A percentile compares a stretch with the other conserved stretches of the same genome.
Evolutionary conservation across 2,329 filamentous ascomycete species (phyloP).

Genomic region (Samsoniella hepiali): DNA sequence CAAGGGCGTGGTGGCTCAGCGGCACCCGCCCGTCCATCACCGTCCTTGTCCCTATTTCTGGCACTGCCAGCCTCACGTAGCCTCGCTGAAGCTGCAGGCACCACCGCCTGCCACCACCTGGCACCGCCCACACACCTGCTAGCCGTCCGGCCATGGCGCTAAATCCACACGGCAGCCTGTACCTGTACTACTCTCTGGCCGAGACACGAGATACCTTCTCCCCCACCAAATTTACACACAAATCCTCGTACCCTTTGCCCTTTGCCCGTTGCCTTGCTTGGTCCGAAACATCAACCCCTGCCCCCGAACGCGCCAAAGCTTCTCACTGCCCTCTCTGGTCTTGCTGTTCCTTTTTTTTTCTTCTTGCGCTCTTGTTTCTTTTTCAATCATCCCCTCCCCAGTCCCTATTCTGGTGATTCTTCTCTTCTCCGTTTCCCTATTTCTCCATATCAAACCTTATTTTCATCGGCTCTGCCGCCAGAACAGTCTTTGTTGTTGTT

Average conservation of each 20-base stretch:
- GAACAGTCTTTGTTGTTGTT: conserved; percentile 4
- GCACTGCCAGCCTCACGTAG: conserved; percentile 15
- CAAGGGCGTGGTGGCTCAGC: conserved; percentile 31
- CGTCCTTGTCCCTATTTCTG: conserved; percentile 28
- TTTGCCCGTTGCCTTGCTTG: conserved; percentile 11
- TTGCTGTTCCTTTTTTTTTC: conserved; percentile 17
- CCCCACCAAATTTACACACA: neutral
- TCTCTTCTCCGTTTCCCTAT: conserved; percentile 16
- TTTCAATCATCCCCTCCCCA: conserved; percentile 4
- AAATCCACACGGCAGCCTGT: neutral
- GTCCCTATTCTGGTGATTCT: conserved; percentile 12
- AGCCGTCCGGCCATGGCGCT: neutral
- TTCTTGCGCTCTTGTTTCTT: neutral
- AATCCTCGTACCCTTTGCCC: neutral
- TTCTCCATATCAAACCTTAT: conserved; percentile 5
- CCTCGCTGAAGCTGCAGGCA: neutral
- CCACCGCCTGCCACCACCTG: neutral
- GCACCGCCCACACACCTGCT: neutral
- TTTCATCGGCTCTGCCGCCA: neutral
- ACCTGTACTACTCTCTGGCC: neutral
- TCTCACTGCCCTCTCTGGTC: conserved; percentile 18
- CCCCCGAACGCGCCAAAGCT: conserved; percentile 12
- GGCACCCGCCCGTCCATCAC: conserved; percentile 1
- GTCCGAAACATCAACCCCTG: conserved; percentile 19
- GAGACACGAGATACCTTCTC: neutral